Percentiles rank a stretch among this genome's conserved stretches.
Conservation (phyloP, 2,329 filamentous ascomycete species). For the Aspergillus quadricinctus region DNA sequence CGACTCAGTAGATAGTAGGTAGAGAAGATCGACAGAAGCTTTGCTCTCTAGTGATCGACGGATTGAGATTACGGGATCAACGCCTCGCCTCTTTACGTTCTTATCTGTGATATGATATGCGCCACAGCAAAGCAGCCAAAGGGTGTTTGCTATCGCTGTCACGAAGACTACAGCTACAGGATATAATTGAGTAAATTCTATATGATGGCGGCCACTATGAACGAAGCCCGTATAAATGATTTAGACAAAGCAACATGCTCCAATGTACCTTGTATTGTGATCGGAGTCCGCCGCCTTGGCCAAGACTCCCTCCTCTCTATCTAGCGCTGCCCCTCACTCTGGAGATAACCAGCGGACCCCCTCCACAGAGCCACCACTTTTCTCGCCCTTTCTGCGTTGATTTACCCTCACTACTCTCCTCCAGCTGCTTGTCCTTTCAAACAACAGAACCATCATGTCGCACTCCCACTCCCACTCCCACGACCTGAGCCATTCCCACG, state of each 20-base stretch:
- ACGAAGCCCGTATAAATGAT: background rate
- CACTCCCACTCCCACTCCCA: constrained; percentile 43
- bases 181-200: background rate
- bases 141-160: no score
- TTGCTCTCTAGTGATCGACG: background rate
- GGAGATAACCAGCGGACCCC: background rate
- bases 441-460: constrained; percentile 17
- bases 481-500: constrained; percentile 47
- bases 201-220: background rate
- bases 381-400: background rate
- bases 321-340: background rate
- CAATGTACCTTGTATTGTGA: background rate
- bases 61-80: background rate
- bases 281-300: background rate
- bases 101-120: background rate
- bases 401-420: background rate
- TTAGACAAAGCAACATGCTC: background rate
- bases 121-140: background rate
- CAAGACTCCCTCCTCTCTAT: background rate
- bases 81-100: no score
- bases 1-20: no score
- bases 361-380: background rate
- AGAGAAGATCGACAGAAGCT: no score
- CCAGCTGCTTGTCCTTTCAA: background rate
- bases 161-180: no score